Evolutionary conservation across 108 stramenopile genomes (phyloP).

Genomic region (Tribonema minus): DNA sequence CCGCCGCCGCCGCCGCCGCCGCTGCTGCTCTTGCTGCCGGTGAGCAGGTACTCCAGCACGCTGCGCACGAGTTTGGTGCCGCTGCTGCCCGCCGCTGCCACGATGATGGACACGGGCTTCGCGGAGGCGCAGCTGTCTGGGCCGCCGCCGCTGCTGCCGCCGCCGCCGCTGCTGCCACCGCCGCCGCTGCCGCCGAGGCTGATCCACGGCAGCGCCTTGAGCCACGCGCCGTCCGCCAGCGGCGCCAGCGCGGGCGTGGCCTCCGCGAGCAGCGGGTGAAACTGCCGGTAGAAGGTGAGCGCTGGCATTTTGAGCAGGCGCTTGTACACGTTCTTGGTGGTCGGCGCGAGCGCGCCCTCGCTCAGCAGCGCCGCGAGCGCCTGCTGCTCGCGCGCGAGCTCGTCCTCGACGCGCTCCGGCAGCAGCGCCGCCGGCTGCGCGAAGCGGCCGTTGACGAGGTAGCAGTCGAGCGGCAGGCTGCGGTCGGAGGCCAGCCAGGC

Average conservation of each 20-base stretch:
- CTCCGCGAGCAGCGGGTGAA: slow-evolving; percentile 14
- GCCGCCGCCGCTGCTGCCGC: background rate
- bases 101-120: slow-evolving; percentile 10
- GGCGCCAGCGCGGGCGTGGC: background rate
- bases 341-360: background rate
- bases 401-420: background rate
- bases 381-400: background rate
- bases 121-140: background rate
- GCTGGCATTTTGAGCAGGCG: slow-evolving; percentile 9
- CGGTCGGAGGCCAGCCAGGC: background rate
- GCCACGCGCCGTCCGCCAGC: background rate
- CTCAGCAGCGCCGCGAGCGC: background rate
- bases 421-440: background rate
- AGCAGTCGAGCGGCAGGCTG: background rate
- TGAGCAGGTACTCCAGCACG: no score
- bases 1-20: background rate
- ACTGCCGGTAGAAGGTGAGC: background rate
- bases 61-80: background rate
- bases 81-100: background rate
- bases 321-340: slow-evolving; percentile 7
- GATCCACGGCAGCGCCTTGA: background rate
- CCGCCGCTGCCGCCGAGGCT: background rate
- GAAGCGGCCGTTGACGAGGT: background rate
- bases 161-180: background rate
- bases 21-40: no score